phyloP scores from a whole-genome alignment of 2,329 filamentous ascomycete genomes.

The Claviceps sp. region DNA sequence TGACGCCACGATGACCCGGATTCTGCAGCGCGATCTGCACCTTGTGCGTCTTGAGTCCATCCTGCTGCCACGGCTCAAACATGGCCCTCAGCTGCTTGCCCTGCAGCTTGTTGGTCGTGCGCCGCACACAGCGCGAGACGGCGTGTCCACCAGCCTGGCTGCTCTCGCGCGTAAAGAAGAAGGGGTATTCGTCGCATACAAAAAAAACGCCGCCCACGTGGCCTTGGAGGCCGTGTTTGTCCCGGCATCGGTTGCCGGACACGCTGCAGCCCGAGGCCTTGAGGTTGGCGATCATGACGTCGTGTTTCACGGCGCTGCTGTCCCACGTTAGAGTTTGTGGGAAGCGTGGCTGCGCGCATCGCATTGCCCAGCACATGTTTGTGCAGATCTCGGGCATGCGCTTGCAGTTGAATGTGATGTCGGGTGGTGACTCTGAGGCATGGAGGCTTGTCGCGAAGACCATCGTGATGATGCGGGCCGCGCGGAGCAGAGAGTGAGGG shows the following conservation, averaged over 20 bases:
- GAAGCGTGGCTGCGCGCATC: slow-evolving; percentile 10
- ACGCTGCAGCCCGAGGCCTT: not conserved
- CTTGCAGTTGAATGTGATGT: slow-evolving; percentile 11
- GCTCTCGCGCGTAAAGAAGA: not conserved
- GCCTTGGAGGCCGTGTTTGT: not conserved
- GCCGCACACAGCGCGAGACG: slow-evolving; percentile 2
- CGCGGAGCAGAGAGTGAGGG: too few species aligned
- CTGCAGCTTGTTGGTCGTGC: not conserved
- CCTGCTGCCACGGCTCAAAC: not conserved
- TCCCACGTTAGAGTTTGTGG: slow-evolving; percentile 8
- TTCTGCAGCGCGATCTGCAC: not conserved
- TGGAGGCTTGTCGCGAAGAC: too few species aligned
- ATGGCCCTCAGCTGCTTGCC: not conserved
- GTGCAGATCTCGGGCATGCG: slow-evolving; percentile 11
- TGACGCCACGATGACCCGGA: not conserved
- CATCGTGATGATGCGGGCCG: too few species aligned
- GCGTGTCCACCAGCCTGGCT: not conserved
- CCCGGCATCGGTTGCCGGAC: not conserved
- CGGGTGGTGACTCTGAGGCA: slow-evolving; percentile 5
- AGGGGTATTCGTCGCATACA: slow-evolving; percentile 2
- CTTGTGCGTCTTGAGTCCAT: not conserved
- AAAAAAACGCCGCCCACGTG: not conserved
- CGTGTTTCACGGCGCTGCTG: not conserved
- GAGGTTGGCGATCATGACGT: not conserved
- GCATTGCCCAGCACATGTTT: slow-evolving; percentile 14